Base-by-base conservation (phyloP, 768 basidiomycete genomes). In the Tricholoma saponaceum region DNA sequence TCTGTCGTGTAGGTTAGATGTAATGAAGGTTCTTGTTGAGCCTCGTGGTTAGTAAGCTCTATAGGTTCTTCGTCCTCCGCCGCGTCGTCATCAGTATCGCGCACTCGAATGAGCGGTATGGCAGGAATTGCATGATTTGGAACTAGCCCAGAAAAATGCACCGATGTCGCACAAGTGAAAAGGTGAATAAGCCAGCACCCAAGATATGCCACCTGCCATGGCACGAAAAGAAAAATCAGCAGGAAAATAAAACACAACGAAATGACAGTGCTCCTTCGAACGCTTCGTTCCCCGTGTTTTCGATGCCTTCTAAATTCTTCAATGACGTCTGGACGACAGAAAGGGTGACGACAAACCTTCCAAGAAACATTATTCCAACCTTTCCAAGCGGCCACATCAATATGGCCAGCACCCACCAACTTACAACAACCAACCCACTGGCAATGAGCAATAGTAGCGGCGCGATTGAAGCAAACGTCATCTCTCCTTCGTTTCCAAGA, bases 181-280 rank as follows among this genome's bases (percentile, higher is more conserved):
- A 92, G 72, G 58, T 93, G 92, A 52, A 89, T 83, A n/a, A 86
- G 58, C 85, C 91, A 92, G 62, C 86, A 86, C 18, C 90, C 86
- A 22, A 96, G 78, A 71, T 89, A 95, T 4, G 89, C 93, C 9
- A 95, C 89, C 71, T 97, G 95, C 84, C 92, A 93, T 0, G 95
- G 95, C n/a, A 95, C 76, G 53, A 94, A 73, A 37, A 90, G 61
- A 58, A 87, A 81, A 37, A 95, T 85, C n/a, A 87, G 72, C 14
- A 80, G 60, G 52, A 87, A 78, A 32, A 95, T 79, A 18, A 87
- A 51, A 6, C 67, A 61, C 69, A 92, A 81, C 5, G 89, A 88
- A 5, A 85, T 41, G 23, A 86, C 26, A 3, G 81, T 83, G 64
- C 76, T 76, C 58, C 77, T 74, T 30, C 74, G 76, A 49, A 81